A percentile compares a stretch with the other conserved stretches of the same genome.
Conservation (phyloP, 1,139 yeast species). For the Debaryomyces sp. region DNA sequence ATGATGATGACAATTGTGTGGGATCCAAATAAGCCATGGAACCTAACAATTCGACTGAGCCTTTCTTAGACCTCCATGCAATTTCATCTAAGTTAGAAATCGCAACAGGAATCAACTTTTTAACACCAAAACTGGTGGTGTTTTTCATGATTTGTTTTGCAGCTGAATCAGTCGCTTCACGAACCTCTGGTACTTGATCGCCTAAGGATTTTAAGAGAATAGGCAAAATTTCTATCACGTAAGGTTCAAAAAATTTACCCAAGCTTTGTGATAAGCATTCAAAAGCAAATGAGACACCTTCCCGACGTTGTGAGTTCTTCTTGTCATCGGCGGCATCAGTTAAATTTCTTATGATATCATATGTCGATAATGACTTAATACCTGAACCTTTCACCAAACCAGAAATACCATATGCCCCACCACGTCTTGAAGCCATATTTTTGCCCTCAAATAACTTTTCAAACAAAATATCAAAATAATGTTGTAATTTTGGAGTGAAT, state of each 20-base stretch:
- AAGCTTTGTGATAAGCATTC: constrained; percentile 80
- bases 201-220: constrained; percentile 80
- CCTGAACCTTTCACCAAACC: constrained; percentile 93
- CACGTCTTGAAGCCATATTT: constrained; percentile 66
- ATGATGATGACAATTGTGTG: constrained; percentile 83
- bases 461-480: constrained; percentile 60
- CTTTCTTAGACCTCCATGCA: constrained; percentile 96
- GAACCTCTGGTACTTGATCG: constrained; percentile 80
- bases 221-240: constrained; percentile 86
- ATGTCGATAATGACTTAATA: constrained; percentile 70
- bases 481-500: constrained; percentile 51
- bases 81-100: constrained; percentile 83
- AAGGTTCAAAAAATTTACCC: constrained; percentile 86
- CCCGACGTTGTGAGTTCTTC: constrained; percentile 72
- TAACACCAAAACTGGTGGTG: constrained; percentile 91
- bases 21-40: constrained; percentile 98
- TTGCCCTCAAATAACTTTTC: constrained; percentile 57
- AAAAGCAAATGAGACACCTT: constrained; percentile 86
- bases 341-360: constrained; percentile 73
- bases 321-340: constrained; percentile 90
- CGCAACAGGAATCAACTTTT: constrained; percentile 88
- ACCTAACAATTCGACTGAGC: constrained; percentile 93
- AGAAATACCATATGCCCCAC: constrained; percentile 95
- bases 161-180: constrained; percentile 86
- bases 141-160: constrained; percentile 87